A percentile compares a stretch with the other conserved stretches of the same genome.
phyloP scores from a whole-genome alignment of 164 flowering plant genomes.

The Magnolia kwangsiensis region DNA sequence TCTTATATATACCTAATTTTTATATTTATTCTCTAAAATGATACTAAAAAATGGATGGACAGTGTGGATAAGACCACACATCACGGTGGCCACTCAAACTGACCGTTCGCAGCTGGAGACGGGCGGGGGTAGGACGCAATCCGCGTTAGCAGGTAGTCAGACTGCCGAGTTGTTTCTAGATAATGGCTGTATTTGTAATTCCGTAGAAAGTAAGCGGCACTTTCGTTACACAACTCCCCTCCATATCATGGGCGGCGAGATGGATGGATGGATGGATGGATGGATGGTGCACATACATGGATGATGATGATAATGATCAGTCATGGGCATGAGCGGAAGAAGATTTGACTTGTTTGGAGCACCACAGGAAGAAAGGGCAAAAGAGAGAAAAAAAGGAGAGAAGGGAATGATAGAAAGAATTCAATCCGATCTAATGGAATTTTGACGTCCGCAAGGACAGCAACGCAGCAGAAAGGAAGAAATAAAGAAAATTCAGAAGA shows the following conservation, averaged over 20 bases:
- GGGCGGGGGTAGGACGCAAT: too few species aligned
- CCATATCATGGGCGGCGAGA: background rate
- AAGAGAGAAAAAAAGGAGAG: background rate
- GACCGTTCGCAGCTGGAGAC: too few species aligned
- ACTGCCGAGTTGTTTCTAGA: too few species aligned
- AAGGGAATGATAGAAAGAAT: background rate
- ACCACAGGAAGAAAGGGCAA: background rate
- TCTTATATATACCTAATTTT: too few species aligned
- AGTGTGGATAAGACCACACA: too few species aligned
- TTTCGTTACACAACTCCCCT: too few species aligned
- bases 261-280: background rate
- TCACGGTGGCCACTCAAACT: too few species aligned
- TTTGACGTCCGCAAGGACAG: constrained; percentile 39
- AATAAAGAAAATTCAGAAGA: background rate
- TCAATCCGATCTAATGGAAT: constrained; percentile 22
- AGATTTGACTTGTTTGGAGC: constrained; percentile 25
- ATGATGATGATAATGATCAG: background rate
- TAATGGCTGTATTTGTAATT: too few species aligned
- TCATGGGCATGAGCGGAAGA: background rate
- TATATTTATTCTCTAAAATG: too few species aligned
- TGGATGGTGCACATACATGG: background rate
- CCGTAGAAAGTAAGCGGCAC: too few species aligned
- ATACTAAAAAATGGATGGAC: too few species aligned
- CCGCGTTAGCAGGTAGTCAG: too few species aligned
- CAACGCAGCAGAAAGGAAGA: background rate